Evolutionary conservation across 2,329 filamentous ascomycete genomes (phyloP).

Genomic region (Emergomyces pasteurianus): DNA sequence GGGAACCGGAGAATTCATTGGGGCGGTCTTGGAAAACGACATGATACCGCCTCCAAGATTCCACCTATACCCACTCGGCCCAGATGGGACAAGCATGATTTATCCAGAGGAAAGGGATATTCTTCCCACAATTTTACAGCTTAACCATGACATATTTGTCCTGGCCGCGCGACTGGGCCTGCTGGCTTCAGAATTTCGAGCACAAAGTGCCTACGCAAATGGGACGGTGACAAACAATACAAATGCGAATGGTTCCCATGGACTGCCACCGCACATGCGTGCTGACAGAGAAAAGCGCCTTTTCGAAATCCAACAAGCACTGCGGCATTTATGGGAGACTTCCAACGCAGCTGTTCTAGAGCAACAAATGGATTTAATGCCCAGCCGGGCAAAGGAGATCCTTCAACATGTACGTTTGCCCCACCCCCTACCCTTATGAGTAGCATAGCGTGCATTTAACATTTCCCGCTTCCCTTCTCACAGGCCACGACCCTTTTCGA

Average conservation of each 20-base stretch:
- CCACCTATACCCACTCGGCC: conserved; percentile 26
- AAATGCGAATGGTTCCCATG: background rate
- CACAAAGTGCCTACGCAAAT: conserved; percentile 16
- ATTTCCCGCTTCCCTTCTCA: conserved; percentile 4
- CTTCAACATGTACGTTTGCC: conserved; percentile 33
- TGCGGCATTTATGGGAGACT: conserved; percentile 28
- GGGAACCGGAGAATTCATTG: conserved; percentile 40
- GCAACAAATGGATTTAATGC: conserved; percentile 26
- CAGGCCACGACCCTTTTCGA: conserved; percentile 38
- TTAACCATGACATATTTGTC: conserved; percentile 35
- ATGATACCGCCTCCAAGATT: conserved; percentile 34
- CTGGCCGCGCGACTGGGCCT: conserved; percentile 36
- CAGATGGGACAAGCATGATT: conserved; percentile 22
- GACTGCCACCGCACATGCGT: conserved; percentile 11
- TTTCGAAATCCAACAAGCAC: conserved; percentile 24
- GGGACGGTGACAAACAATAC: background rate
- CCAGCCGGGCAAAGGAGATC: conserved; percentile 23
- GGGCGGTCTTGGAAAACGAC: conserved; percentile 35
- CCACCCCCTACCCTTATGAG: too few species aligned
- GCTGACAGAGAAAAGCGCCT: conserved; percentile 22
- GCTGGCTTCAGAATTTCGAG: conserved; percentile 30
- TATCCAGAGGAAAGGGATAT: conserved; percentile 27
- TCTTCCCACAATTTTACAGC: conserved; percentile 30
- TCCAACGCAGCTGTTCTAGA: conserved; percentile 25
- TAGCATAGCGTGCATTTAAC: background rate